These are phyloP conservation scores for Glycyrrhiza uralensis DNA, from an alignment of 306 rosid genomes.

Conservation along the genomic window DNA sequence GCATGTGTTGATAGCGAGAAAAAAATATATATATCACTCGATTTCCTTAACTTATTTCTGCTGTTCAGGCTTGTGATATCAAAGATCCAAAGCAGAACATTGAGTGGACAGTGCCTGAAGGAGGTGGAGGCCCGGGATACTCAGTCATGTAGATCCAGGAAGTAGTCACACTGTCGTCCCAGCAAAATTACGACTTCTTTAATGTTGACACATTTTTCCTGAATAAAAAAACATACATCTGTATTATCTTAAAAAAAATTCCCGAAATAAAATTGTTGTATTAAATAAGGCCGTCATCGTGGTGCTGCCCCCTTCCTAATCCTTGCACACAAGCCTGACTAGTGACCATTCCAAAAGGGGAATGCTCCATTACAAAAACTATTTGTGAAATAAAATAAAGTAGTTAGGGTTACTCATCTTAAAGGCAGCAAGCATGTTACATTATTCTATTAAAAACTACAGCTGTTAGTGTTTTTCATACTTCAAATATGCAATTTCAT, in stretches of 20 bases:
- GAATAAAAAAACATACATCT: too few species aligned
- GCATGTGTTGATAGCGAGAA: neutral
- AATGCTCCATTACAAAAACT: neutral
- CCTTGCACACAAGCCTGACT: neutral
- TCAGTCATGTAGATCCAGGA: conserved; percentile 39
- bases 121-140: conserved; percentile 92
- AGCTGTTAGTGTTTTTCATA: neutral
- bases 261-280: neutral
- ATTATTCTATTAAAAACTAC: neutral
- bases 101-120: conserved; percentile 91
- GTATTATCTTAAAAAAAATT: too few species aligned
- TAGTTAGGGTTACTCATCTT: neutral
- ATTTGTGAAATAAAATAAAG: neutral
- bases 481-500: neutral
- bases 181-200: neutral
- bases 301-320: neutral
- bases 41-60: neutral
- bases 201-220: neutral
- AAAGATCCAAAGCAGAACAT: conserved; percentile 91
- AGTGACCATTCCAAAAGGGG: neutral
- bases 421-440: neutral
- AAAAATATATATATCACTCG: neutral
- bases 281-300: too few species aligned
- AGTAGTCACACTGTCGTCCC: neutral
- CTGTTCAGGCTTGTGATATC: conserved; percentile 81